phyloP scores from a whole-genome alignment of 129 eudicot species.

The Heracleum sosnowskyi region DNA sequence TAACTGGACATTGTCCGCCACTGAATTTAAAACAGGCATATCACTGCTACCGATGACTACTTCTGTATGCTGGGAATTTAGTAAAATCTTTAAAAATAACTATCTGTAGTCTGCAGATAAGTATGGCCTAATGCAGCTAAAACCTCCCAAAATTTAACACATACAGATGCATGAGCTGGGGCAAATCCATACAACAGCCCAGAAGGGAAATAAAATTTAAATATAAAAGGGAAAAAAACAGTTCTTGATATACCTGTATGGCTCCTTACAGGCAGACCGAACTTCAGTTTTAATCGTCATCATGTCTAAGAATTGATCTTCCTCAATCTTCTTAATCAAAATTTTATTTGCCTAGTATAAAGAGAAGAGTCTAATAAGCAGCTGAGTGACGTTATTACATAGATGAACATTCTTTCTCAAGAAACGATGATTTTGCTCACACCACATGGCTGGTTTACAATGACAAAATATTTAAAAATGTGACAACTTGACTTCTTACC shows the following conservation, averaged over 20 bases:
- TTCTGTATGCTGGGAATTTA: background rate
- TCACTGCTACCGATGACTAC: background rate
- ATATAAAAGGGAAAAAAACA: background rate
- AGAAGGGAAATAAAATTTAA: background rate
- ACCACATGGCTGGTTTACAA: background rate
- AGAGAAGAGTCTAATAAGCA: constrained; percentile 13
- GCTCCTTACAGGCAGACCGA: constrained; percentile 74
- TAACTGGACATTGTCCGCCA: background rate
- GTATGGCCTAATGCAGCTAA: background rate
- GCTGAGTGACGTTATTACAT: background rate
- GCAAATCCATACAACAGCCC: background rate
- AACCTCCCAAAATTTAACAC: background rate
- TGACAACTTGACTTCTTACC: background rate
- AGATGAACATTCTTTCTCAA: background rate
- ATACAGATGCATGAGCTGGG: background rate
- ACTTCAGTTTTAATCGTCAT: constrained; percentile 68
- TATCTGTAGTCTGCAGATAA: background rate
- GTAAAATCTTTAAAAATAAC: background rate
- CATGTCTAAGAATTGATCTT: constrained; percentile 73
- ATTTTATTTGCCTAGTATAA: constrained; percentile 65
- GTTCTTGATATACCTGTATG: constrained; percentile 61
- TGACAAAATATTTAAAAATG: background rate
- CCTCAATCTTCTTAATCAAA: constrained; percentile 74
- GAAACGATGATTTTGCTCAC: background rate
- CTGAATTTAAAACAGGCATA: background rate